Conservation (phyloP, 1,284 basidiomycete species). For the Trametes pubescens region DNA sequence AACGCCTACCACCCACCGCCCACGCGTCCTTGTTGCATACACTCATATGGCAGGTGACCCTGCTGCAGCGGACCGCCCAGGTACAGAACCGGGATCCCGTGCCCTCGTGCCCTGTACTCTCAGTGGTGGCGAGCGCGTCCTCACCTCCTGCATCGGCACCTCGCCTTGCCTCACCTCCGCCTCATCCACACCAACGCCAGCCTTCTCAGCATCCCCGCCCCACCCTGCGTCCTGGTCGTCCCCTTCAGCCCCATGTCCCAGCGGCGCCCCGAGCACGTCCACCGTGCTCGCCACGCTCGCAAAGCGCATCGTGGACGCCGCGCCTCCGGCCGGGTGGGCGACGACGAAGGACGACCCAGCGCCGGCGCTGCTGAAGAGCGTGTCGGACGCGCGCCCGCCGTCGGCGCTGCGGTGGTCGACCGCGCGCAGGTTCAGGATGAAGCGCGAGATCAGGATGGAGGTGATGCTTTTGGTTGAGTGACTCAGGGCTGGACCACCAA, state of each 20-base stretch:
- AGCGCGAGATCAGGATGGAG: constrained; percentile 24
- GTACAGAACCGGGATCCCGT: too few relatives aligned
- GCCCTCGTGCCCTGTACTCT: too few relatives aligned
- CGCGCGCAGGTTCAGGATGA: constrained; percentile 28
- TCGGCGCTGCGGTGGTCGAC: constrained; percentile 14
- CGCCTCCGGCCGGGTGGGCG: not conserved
- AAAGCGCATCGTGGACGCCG: constrained; percentile 1
- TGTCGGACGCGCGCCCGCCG: not conserved
- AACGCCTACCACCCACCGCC: too few relatives aligned
- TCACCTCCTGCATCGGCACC: too few relatives aligned
- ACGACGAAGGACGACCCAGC: not conserved
- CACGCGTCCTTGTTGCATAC: too few relatives aligned
- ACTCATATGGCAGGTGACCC: too few relatives aligned
- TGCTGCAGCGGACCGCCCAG: too few relatives aligned
- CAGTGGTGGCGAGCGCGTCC: too few relatives aligned
- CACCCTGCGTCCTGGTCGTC: not conserved
- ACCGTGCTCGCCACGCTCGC: constrained; percentile 5
- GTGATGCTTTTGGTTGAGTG: constrained; percentile 10
- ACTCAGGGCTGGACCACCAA: too few relatives aligned
- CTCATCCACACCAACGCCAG: not conserved
- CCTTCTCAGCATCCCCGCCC: not conserved
- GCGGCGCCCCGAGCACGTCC: constrained; percentile 11
- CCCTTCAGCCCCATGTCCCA: not conserved
- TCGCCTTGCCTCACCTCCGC: not conserved
- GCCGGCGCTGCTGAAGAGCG: not conserved